Percentiles rank a stretch among this genome's conserved stretches.
phyloP scores from a whole-genome alignment of 1,284 basidiomycete species.

The Apiotrichum gamsii region DNA sequence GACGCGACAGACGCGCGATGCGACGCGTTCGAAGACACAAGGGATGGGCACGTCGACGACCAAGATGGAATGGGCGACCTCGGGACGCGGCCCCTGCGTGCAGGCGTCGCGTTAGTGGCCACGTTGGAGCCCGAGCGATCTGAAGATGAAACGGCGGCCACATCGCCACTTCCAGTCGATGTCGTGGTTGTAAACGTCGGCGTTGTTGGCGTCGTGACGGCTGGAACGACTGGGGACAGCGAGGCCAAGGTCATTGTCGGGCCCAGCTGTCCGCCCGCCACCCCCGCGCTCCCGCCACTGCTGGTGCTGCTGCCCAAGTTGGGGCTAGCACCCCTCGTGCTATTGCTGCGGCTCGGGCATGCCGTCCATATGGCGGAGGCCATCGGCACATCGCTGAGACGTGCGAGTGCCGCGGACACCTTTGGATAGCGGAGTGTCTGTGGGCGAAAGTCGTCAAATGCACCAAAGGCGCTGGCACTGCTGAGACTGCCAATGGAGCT shows the following conservation, averaged over 20 bases:
- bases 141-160: too few species aligned
- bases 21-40: conserved; percentile 8
- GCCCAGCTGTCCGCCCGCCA: too few species aligned
- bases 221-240: neutral
- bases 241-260: neutral
- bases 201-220: neutral
- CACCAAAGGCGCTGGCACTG: too few species aligned
- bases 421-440: conserved; percentile 21
- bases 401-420: conserved; percentile 18
- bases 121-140: too few species aligned
- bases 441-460: conserved; percentile 18
- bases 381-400: conserved; percentile 16
- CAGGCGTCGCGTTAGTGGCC: too few species aligned
- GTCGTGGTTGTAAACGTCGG: too few species aligned
- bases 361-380: neutral
- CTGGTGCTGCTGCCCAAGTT: neutral
- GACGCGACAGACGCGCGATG: conserved; percentile 19
- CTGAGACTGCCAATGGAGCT: too few species aligned
- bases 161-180: neutral
- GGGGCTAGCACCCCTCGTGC: neutral
- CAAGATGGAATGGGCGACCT: conserved; percentile 17
- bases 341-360: neutral
- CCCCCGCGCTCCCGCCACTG: neutral
- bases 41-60: conserved; percentile 18
- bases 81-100: conserved; percentile 11